Conservation (phyloP, 148 eudicot genomes). For the Chenopodium berlandieri region DNA sequence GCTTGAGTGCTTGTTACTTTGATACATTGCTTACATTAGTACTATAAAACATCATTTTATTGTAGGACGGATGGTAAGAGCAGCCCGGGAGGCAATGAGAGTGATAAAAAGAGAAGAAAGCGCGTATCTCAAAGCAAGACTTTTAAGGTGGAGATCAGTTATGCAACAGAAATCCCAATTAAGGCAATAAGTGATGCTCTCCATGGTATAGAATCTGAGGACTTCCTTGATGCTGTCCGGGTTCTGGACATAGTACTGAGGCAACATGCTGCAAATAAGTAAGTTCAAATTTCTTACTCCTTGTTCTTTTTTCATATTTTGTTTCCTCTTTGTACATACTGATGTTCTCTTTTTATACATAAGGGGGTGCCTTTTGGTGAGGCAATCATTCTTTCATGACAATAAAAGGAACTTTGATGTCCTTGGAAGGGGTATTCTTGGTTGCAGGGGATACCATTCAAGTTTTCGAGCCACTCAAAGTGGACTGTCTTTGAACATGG, state of each 20-base stretch:
- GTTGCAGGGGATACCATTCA: conserved; percentile 84
- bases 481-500: conserved; percentile 80
- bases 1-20: neutral
- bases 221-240: conserved; percentile 70
- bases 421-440: conserved; percentile 90
- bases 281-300: conserved; percentile 17
- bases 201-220: conserved; percentile 74
- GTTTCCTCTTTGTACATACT: neutral
- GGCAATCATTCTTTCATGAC: conserved; percentile 77
- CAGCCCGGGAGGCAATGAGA: conserved; percentile 31
- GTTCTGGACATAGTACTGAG: conserved; percentile 81
- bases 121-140: conserved; percentile 63
- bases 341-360: neutral
- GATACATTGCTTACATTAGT: neutral
- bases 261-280: conserved; percentile 93
- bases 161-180: conserved; percentile 87
- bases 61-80: conserved; percentile 52
- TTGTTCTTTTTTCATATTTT: neutral
- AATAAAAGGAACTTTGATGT: conserved; percentile 59
- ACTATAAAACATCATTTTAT: neutral
- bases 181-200: conserved; percentile 74
- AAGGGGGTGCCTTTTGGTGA: conserved; percentile 90
- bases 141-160: conserved; percentile 73
- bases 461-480: conserved; percentile 80
- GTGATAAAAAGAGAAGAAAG: conserved; percentile 53